Evolutionary conservation across 2,329 filamentous ascomycete species (phyloP), one percentile per base, ranked within the genome.

Genomic region (Colletotrichum theobromicola): DNA sequence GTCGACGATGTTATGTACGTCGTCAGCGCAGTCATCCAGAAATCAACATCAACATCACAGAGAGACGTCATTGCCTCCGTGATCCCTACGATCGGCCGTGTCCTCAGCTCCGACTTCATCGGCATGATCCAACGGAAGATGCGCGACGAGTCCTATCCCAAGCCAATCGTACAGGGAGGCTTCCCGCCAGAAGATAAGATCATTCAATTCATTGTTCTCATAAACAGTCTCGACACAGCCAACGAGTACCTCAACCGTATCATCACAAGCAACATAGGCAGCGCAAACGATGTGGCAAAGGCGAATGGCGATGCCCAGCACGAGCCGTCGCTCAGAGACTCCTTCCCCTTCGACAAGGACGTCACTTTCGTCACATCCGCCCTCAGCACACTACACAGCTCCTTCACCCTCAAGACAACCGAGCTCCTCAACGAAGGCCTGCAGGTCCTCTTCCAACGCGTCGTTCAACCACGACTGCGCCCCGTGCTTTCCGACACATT

Each of bases 1-100:
- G 96, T 99, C 10, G 97, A 99, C 86, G 97, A 98, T 85, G 95
- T 98, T 80, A 98, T 99, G 96, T 99, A 98, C 84, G 98, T 99
- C 79, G 94, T 98, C 81, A 98, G 97, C 81, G 93, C 96, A 65
- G 94, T 98, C 37, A 88, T 98, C 9, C 94, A 97, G 77, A 93
- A 96, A 77, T 94, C 95, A 0, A 88, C 98, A 26, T 93, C 94
- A 1, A 98, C 97, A 1, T 95, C 94, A 3, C 96, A 98, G 81
- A 89, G 93, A 77, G 89, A 93, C 21, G 92, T 98, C 5, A 90
- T 98, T 26, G 91, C 91, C 55, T 94, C 91, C 71, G 94, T 98
- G 8, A 86, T 98, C 30, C 94, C 95, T 3, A 94, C 93, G 0
- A 88, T 98, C 7, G 91, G 93, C 21, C 91, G 95, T 37, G 93